A percentile compares a stretch with the other conserved stretches of the same genome.
These are phyloP conservation scores for Aspergillus pseudoviridinutans DNA, from an alignment of 2,329 filamentous ascomycete species.

Conservation along the genomic window DNA sequence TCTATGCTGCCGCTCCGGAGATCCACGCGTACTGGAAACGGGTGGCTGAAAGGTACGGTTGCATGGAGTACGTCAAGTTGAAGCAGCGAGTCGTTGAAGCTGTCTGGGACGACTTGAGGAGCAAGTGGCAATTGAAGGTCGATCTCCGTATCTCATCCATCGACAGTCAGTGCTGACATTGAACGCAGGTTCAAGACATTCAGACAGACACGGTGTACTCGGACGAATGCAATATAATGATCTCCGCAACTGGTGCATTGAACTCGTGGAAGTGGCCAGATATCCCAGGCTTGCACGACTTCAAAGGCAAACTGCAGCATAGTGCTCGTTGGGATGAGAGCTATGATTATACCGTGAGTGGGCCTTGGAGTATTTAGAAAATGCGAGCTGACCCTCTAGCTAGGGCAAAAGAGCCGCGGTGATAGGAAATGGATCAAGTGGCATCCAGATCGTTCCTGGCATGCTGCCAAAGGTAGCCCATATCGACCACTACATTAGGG, in stretches of 20 bases:
- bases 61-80: constrained; percentile 47
- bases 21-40: constrained; percentile 49
- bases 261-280: constrained; percentile 45
- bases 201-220: constrained; percentile 15
- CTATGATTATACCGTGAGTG: constrained; percentile 30
- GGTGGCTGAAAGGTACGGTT: constrained; percentile 42
- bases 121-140: constrained; percentile 28
- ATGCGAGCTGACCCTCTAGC: background rate
- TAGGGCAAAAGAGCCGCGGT: constrained; percentile 34
- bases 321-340: constrained; percentile 41
- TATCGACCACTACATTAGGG: constrained; percentile 35
- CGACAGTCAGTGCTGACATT: background rate
- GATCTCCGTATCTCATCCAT: background rate
- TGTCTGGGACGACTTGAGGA: constrained; percentile 39
- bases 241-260: constrained; percentile 39
- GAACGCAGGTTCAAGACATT: constrained; percentile 19
- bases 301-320: constrained; percentile 45
- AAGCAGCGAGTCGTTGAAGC: constrained; percentile 43
- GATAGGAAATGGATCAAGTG: constrained; percentile 39
- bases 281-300: constrained; percentile 45
- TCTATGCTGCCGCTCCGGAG: constrained; percentile 47
- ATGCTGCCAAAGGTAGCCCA: constrained; percentile 38
- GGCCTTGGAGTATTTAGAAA: too few species aligned
- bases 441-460: constrained; percentile 40
- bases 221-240: constrained; percentile 32